Evolutionary conservation across 768 basidiomycete species (phyloP).

Genomic region (Russula virescens): DNA sequence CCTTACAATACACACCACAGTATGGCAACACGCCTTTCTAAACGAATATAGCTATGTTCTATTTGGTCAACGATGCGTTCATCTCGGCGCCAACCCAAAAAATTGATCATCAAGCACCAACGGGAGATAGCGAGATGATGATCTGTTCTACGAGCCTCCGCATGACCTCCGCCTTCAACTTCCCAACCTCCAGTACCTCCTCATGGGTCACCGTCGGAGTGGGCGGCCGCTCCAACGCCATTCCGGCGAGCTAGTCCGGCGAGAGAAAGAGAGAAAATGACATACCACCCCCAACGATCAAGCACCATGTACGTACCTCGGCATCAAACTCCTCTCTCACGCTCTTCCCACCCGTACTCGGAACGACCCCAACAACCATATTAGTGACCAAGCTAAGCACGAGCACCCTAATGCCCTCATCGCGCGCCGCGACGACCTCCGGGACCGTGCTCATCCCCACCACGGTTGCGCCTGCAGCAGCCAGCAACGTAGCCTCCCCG

Average conservation of each 20-base stretch:
- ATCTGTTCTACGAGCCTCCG: constrained; percentile 61
- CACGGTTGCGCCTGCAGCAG: constrained; percentile 75
- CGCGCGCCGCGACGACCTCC: constrained; percentile 75
- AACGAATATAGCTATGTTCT: too few relatives aligned
- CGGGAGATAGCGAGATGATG: constrained; percentile 31
- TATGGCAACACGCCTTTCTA: too few relatives aligned
- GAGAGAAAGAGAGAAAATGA: background rate
- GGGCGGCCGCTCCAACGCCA: constrained; percentile 36
- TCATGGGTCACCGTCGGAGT: constrained; percentile 63
- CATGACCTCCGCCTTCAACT: constrained; percentile 66
- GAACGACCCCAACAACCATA: constrained; percentile 58
- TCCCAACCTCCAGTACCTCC: constrained; percentile 66
- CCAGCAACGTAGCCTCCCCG: constrained; percentile 76
- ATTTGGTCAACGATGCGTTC: background rate
- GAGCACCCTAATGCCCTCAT: constrained; percentile 69
- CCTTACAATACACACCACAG: too few relatives aligned
- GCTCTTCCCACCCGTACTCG: constrained; percentile 41
- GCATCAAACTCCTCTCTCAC: constrained; percentile 32
- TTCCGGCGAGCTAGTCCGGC: constrained; percentile 52
- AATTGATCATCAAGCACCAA: background rate
- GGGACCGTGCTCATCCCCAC: constrained; percentile 94
- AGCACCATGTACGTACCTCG: constrained; percentile 45
- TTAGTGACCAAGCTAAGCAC: constrained; percentile 86
- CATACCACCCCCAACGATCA: background rate
- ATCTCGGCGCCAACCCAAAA: background rate